Conservation (phyloP, 345 rosid species). For the Litchi chinensis region DNA sequence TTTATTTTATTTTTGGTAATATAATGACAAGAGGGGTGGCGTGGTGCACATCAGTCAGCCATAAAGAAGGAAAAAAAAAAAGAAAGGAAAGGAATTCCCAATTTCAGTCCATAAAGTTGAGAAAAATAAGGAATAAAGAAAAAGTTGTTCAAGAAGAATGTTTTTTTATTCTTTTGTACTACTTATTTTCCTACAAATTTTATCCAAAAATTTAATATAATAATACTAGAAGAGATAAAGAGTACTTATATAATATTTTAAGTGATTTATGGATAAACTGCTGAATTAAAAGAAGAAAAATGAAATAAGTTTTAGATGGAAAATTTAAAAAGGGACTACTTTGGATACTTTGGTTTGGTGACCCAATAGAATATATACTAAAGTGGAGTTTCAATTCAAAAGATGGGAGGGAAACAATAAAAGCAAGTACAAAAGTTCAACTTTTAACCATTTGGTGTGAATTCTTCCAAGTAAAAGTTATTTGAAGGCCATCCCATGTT, state of each 20-base stretch:
- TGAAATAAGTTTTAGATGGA: not conserved
- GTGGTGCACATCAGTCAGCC: not conserved
- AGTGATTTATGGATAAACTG: too few relatives aligned
- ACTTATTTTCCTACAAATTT: not conserved
- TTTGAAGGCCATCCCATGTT: not conserved
- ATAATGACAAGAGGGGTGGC: not conserved
- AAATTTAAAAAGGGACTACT: not conserved
- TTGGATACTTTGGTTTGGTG: not conserved
- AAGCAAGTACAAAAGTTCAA: not conserved
- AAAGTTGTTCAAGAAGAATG: not conserved
- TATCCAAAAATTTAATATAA: too few relatives aligned
- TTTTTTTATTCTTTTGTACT: not conserved
- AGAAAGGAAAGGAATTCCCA: not conserved
- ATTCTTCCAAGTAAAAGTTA: not conserved
- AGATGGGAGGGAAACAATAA: not conserved
- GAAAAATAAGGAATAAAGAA: not conserved
- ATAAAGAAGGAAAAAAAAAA: not conserved
- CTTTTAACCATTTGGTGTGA: slow-evolving; percentile 1
- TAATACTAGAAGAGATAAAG: too few relatives aligned
- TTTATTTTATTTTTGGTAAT: not conserved
- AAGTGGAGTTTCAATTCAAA: not conserved
- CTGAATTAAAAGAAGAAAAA: too few relatives aligned
- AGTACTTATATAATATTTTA: too few relatives aligned
- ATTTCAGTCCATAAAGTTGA: not conserved
- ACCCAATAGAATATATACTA: slow-evolving; percentile 10